These are phyloP conservation scores for Colletotrichum paranaense DNA, from an alignment of 2,329 filamentous ascomycete species.

Conservation along the genomic window DNA sequence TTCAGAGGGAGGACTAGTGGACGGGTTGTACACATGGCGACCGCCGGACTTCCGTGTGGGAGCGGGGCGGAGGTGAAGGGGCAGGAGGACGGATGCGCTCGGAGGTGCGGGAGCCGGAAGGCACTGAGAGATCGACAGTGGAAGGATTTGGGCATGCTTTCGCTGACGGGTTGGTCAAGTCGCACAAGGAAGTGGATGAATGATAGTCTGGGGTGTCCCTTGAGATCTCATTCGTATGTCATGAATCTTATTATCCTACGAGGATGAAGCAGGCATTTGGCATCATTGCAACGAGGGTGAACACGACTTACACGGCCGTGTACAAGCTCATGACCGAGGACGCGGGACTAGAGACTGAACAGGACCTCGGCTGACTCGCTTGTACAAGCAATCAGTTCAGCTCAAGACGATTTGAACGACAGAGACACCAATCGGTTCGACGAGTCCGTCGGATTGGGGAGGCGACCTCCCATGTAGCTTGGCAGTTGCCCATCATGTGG, in stretches of 20 bases:
- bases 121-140: not conserved
- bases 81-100: not conserved
- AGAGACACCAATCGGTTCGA: not conserved
- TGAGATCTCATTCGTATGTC: not conserved
- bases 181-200: not conserved
- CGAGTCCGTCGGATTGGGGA: not conserved
- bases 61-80: not conserved
- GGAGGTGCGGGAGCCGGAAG: not conserved
- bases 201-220: not conserved
- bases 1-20: no score
- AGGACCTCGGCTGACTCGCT: not conserved
- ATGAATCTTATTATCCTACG: not conserved
- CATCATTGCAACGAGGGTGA: not conserved
- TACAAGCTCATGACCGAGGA: not conserved
- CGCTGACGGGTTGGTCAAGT: not conserved
- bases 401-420: no score
- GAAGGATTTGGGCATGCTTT: not conserved
- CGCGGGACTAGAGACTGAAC: not conserved
- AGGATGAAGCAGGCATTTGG: not conserved
- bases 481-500: not conserved
- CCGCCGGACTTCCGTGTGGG: conserved; percentile 1
- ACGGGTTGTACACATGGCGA: not conserved
- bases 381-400: not conserved
- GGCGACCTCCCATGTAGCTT: not conserved
- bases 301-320: not conserved